Evolutionary conservation across 192 early-diverging fungal genomes (phyloP).

Genomic region (Pilaira anomala): DNA sequence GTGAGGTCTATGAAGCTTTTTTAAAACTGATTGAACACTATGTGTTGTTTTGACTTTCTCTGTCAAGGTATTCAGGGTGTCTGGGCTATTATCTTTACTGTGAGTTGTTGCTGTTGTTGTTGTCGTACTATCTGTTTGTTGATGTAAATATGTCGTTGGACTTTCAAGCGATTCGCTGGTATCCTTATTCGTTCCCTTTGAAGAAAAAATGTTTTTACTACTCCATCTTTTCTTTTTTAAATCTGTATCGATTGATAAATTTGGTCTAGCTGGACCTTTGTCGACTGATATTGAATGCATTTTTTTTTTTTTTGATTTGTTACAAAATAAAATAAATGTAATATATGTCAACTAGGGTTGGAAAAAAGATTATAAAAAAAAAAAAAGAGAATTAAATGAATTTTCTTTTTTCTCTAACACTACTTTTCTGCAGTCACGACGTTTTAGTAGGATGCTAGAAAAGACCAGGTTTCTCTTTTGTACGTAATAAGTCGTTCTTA

Average conservation of each 20-base stretch:
- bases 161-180: no score
- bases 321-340: no score
- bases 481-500: no score
- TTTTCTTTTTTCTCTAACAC: no score
- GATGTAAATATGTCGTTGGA: slow-evolving; percentile 6
- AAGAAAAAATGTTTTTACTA: not conserved
- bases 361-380: not conserved
- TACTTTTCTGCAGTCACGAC: no score
- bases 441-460: no score
- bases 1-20: not conserved
- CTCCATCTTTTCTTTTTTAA: slow-evolving; percentile 6
- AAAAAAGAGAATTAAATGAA: not conserved
- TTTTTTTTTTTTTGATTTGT: no score
- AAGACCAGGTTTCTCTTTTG: no score
- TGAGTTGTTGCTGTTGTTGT: not conserved
- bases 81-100: no score
- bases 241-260: not conserved
- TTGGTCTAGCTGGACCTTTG: not conserved
- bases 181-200: not conserved
- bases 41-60: not conserved
- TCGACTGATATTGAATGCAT: not conserved
- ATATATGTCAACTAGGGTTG: not conserved
- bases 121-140: not conserved
- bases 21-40: slow-evolving; percentile 3
- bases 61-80: not conserved